These are phyloP conservation scores for Amaranthus cruentus DNA, from an alignment of 148 eudicot species.

Conservation along the genomic window DNA sequence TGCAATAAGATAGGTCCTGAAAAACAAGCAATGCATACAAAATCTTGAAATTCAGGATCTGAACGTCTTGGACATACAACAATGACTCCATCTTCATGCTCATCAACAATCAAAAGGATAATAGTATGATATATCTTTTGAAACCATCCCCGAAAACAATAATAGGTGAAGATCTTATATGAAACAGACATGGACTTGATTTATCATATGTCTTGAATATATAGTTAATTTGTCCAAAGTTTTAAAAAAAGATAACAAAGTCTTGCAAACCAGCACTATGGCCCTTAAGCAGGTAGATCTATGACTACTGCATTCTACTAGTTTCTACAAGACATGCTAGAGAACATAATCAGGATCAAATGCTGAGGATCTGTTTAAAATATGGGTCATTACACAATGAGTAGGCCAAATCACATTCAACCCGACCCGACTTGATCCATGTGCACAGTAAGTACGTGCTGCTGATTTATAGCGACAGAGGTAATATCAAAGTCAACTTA, in stretches of 20 bases:
- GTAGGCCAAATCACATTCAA: no score
- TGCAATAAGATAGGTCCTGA: slow-evolving; percentile 79
- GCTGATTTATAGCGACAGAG: no score
- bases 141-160: no score
- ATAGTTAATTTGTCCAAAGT: background rate
- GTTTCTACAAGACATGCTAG: background rate
- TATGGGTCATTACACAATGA: no score
- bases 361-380: background rate
- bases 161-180: background rate
- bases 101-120: no score
- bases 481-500: no score
- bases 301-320: background rate
- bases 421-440: no score
- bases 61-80: background rate
- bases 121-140: no score
- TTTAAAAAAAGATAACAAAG: background rate
- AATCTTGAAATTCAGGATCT: background rate
- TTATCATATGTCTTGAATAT: background rate
- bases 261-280: background rate
- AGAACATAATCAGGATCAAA: background rate
- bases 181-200: background rate
- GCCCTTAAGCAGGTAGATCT: no score
- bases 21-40: slow-evolving; percentile 5
- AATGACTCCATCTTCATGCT: background rate
- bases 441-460: no score